These are phyloP conservation scores for Cladosporium sphaerospermum DNA, from an alignment of 2,329 filamentous ascomycete species.

Conservation along the genomic window DNA sequence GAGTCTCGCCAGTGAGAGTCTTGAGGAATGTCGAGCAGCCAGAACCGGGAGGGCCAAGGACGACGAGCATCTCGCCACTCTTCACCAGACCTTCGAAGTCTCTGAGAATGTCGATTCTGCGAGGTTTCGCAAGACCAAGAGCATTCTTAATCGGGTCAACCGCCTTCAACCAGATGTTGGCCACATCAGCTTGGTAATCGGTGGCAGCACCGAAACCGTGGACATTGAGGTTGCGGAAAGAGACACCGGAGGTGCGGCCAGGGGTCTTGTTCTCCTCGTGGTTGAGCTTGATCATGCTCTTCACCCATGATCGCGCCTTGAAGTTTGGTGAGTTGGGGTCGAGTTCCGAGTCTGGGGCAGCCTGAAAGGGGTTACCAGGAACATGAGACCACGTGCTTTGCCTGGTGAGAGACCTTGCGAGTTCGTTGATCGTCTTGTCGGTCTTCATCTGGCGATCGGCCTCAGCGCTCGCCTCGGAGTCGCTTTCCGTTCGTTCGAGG, in stretches of 20 bases:
- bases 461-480: slow-evolving; percentile 17
- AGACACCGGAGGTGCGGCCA: slow-evolving; percentile 40
- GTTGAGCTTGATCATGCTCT: slow-evolving; percentile 44
- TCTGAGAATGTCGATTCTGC: slow-evolving; percentile 55
- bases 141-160: slow-evolving; percentile 33
- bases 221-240: slow-evolving; percentile 43
- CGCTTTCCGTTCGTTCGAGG: slow-evolving; percentile 19
- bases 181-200: slow-evolving; percentile 47
- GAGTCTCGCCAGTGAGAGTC: slow-evolving; percentile 74
- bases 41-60: slow-evolving; percentile 61
- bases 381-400: slow-evolving; percentile 34
- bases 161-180: slow-evolving; percentile 40
- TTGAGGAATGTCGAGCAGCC: slow-evolving; percentile 83
- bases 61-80: slow-evolving; percentile 69
- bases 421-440: slow-evolving; percentile 33
- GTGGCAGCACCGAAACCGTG: slow-evolving; percentile 44
- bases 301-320: slow-evolving; percentile 44
- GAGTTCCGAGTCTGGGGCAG: slow-evolving; percentile 37
- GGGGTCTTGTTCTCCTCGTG: slow-evolving; percentile 38
- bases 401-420: slow-evolving; percentile 38
- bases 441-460: slow-evolving; percentile 19
- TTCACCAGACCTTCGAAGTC: slow-evolving; percentile 63
- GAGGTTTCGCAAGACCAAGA: slow-evolving; percentile 25
- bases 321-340: slow-evolving; percentile 44
- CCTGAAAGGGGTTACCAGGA: slow-evolving; percentile 34